Evolutionary conservation across 805 yeast species (phyloP).

Genomic region (Zygosaccharomyces rouxii): DNA sequence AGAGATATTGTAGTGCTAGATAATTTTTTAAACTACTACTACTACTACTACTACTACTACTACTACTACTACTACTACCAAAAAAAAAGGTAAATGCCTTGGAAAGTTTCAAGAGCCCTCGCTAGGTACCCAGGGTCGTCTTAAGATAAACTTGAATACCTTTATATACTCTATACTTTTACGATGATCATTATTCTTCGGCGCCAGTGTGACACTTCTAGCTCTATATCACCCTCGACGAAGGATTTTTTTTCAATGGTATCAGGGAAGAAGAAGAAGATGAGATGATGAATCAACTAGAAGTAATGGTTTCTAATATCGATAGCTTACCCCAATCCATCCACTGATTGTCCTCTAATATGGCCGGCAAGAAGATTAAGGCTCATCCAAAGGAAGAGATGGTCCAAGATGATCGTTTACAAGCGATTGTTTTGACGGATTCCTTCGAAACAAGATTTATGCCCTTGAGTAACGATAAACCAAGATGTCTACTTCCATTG

Average conservation of each 20-base stretch:
- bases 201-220: background rate
- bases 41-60: background rate
- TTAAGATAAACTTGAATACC: background rate
- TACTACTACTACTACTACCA: background rate
- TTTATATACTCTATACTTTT: background rate
- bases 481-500: slow-evolving; percentile 86
- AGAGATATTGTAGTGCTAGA: background rate
- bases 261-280: background rate
- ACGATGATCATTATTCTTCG: background rate
- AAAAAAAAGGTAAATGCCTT: too few relatives aligned
- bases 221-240: background rate
- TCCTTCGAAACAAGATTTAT: slow-evolving; percentile 87
- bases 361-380: slow-evolving; percentile 30
- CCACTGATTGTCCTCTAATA: slow-evolving; percentile 2
- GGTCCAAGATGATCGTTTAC: slow-evolving; percentile 69
- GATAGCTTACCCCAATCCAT: too few relatives aligned
- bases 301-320: background rate
- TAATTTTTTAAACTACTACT: background rate
- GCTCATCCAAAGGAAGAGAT: slow-evolving; percentile 44
- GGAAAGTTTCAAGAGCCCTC: too few relatives aligned
- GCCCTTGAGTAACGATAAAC: slow-evolving; percentile 83
- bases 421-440: slow-evolving; percentile 92
- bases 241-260: slow-evolving; percentile 3
- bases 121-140: too few relatives aligned
- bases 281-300: slow-evolving; percentile 2